These are phyloP conservation scores for Cupressus sempervirens DNA, from an alignment of 75 land plant genomes.

Conservation along the genomic window DNA sequence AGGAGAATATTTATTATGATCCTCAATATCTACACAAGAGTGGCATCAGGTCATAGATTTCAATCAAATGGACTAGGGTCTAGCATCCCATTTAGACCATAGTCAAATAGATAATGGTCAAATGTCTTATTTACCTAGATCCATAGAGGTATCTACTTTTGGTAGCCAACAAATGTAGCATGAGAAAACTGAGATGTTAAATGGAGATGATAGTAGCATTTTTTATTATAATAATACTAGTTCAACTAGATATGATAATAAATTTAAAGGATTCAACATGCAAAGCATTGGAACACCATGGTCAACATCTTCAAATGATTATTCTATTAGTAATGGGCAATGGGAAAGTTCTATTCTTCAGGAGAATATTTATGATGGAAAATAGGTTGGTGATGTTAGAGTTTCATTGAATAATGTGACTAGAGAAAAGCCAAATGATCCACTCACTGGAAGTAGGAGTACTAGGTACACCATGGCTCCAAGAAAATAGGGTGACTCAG, in stretches of 20 bases:
- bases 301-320: constrained; percentile 7
- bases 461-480: neutral
- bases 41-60: constrained; percentile 52
- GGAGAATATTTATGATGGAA: neutral
- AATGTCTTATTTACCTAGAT: neutral
- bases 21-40: constrained; percentile 54
- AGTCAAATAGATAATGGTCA: neutral
- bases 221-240: neutral
- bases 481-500: neutral
- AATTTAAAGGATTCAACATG: neutral
- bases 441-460: neutral
- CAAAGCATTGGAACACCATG: neutral
- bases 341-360: neutral
- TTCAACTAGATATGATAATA: neutral
- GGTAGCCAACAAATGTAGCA: neutral
- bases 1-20: constrained; percentile 49
- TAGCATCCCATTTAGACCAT: constrained; percentile 15
- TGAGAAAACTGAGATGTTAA: neutral
- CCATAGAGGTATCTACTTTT: neutral
- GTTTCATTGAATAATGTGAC: neutral
- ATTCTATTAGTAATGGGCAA: constrained; percentile 1
- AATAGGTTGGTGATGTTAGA: neutral
- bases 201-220: neutral
- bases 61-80: neutral
- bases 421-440: neutral